A percentile compares a stretch with the other conserved stretches of the same genome.
Evolutionary conservation across 306 rosid species (phyloP).

Genomic region (Lagenaria siceraria): DNA sequence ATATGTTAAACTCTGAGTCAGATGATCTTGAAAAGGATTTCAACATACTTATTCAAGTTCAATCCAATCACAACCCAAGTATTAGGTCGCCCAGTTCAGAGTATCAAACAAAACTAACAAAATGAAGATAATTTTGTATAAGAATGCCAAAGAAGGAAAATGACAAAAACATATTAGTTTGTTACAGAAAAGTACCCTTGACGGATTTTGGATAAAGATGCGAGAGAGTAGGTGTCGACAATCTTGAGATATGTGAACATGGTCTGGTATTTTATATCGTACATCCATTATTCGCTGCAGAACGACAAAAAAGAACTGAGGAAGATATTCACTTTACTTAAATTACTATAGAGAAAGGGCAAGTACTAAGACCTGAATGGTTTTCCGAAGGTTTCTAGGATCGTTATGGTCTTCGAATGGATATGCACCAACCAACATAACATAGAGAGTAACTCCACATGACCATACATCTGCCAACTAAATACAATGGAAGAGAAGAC

Average conservation of each 20-base stretch:
- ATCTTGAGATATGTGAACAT: slow-evolving; percentile 59
- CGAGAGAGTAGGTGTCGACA: slow-evolving; percentile 56
- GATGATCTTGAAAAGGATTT: neutral
- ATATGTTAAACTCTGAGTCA: no score
- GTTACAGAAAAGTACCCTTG: slow-evolving; percentile 26
- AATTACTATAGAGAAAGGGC: neutral
- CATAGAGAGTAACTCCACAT: neutral
- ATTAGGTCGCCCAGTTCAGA: no score
- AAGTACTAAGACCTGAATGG: neutral
- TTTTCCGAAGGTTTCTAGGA: neutral
- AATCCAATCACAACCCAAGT: no score
- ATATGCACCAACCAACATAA: slow-evolving; percentile 1
- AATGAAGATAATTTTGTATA: neutral
- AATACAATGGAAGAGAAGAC: neutral
- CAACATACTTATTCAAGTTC: no score
- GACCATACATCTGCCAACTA: slow-evolving; percentile 1
- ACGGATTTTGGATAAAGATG: slow-evolving; percentile 45
- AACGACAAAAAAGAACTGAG: slow-evolving; percentile 1
- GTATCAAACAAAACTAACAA: neutral
- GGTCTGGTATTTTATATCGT: slow-evolving; percentile 55
- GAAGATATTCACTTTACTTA: neutral
- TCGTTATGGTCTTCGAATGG: neutral
- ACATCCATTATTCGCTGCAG: slow-evolving; percentile 46
- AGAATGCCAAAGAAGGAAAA: neutral
- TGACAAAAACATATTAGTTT: neutral